Conservation (phyloP, 225 moss, liverwort and hornwort genomes). For the Asterella californica region DNA sequence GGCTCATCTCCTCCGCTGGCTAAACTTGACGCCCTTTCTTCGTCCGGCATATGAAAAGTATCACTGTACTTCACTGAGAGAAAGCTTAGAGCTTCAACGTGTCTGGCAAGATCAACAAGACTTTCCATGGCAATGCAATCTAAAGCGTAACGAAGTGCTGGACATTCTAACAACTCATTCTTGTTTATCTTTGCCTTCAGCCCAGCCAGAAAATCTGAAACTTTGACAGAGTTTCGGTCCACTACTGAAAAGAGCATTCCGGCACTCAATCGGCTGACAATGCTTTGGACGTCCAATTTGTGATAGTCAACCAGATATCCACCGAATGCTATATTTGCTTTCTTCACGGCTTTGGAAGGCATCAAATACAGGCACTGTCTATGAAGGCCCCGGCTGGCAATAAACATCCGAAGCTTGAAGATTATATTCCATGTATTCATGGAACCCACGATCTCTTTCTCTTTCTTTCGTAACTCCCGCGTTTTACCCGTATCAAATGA, state of each 20-base stretch:
- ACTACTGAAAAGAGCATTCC: slow-evolving; percentile 53
- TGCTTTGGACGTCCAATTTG: slow-evolving; percentile 36
- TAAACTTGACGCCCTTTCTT: neutral
- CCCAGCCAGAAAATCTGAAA: slow-evolving; percentile 57
- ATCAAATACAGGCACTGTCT: slow-evolving; percentile 74
- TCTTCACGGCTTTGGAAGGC: slow-evolving; percentile 85
- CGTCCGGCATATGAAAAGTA: neutral
- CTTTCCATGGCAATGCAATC: slow-evolving; percentile 60
- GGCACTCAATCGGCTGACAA: slow-evolving; percentile 39
- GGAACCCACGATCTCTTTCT: slow-evolving; percentile 13
- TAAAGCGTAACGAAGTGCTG: slow-evolving; percentile 42
- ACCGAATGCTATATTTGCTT: slow-evolving; percentile 50
- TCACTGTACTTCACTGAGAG: slow-evolving; percentile 36
- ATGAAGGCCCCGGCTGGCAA: slow-evolving; percentile 52
- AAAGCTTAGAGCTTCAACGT: slow-evolving; percentile 56
- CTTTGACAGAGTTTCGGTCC: slow-evolving; percentile 57
- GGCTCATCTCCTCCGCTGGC: neutral
- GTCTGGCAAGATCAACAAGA: slow-evolving; percentile 65
- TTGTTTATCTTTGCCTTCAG: slow-evolving; percentile 37
- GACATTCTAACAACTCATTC: slow-evolving; percentile 27
- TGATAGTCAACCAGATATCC: slow-evolving; percentile 54
- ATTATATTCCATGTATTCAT: slow-evolving; percentile 37
- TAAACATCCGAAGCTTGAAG: slow-evolving; percentile 59
- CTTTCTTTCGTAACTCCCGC: slow-evolving; percentile 26
- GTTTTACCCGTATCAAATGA: slow-evolving; percentile 6